phyloP scores from a whole-genome alignment of 1,284 basidiomycete species.

The Ceratobasidium sp. region DNA sequence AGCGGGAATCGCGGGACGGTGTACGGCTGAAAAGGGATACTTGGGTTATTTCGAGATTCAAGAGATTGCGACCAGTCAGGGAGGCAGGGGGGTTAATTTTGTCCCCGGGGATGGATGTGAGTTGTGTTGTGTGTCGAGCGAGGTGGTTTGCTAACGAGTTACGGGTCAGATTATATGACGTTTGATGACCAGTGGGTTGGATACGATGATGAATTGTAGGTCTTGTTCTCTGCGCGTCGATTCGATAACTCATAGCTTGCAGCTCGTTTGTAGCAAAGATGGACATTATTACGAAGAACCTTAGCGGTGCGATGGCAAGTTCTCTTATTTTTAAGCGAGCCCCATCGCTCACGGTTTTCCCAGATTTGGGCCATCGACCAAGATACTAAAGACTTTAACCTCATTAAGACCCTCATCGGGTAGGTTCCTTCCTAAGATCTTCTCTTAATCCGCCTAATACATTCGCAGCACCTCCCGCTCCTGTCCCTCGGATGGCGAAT shows the following conservation, averaged over 20 bases:
- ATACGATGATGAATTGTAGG: slow-evolving; percentile 10
- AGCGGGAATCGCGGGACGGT: too few species aligned
- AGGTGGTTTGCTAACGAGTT: background rate
- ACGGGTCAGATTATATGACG: background rate
- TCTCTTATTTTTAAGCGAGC: too few species aligned
- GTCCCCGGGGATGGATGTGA: slow-evolving; percentile 24
- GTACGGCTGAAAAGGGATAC: slow-evolving; percentile 26
- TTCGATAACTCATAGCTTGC: background rate
- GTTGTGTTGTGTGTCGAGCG: background rate
- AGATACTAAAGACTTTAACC: slow-evolving; percentile 8
- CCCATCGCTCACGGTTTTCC: too few species aligned
- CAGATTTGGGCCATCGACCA: slow-evolving; percentile 16
- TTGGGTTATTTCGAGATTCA: slow-evolving; percentile 20
- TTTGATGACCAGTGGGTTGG: slow-evolving; percentile 38
- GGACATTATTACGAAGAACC: too few species aligned
- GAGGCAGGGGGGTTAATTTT: background rate
- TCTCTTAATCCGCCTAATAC: background rate
- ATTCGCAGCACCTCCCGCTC: slow-evolving; percentile 1
- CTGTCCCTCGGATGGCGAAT: slow-evolving; percentile 26
- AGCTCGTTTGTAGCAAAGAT: slow-evolving; percentile 7
- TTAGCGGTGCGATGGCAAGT: too few species aligned
- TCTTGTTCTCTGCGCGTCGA: background rate
- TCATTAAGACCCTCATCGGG: slow-evolving; percentile 7
- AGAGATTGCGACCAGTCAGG: background rate
- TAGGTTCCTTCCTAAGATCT: too few species aligned